Percentiles rank a stretch among this genome's conserved stretches.
These are phyloP conservation scores for Lentinula sp. DNA, from an alignment of 768 basidiomycete species.

Conservation along the genomic window DNA sequence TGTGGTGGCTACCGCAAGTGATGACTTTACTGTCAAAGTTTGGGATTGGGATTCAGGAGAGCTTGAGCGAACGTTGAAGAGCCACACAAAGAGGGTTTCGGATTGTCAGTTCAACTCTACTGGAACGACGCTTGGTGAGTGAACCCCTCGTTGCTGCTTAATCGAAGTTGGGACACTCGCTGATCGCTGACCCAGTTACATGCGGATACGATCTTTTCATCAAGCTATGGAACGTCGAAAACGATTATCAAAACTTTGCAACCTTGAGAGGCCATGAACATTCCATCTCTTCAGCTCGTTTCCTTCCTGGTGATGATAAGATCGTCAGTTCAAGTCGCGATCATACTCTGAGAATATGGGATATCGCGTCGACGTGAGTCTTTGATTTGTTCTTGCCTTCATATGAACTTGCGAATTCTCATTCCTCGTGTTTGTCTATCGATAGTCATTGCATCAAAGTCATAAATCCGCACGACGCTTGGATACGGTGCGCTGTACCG, in stretches of 20 bases:
- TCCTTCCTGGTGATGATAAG: constrained; percentile 59
- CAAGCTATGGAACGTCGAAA: constrained; percentile 36
- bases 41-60: constrained; percentile 83
- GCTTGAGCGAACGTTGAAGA: constrained; percentile 67
- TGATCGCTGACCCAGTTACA: constrained; percentile 8
- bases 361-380: constrained; percentile 58
- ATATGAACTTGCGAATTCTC: neutral
- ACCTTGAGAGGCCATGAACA: constrained; percentile 65
- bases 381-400: neutral
- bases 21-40: constrained; percentile 64
- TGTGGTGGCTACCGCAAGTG: constrained; percentile 58
- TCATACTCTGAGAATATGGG: constrained; percentile 62
- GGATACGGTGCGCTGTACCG: constrained; percentile 50
- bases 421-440: constrained; percentile 3
- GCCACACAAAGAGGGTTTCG: constrained; percentile 64
- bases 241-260: constrained; percentile 19
- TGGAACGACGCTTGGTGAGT: constrained; percentile 55
- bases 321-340: constrained; percentile 69
- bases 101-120: constrained; percentile 68
- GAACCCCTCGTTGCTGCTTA: neutral
- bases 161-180: neutral
- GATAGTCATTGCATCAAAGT: constrained; percentile 60
- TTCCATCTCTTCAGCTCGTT: constrained; percentile 63
- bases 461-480: constrained; percentile 56
- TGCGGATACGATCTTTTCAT: constrained; percentile 21